Percentiles rank a stretch among this genome's conserved stretches.
Conservation (phyloP, 345 rosid genomes). For the Camelina laxa region DNA sequence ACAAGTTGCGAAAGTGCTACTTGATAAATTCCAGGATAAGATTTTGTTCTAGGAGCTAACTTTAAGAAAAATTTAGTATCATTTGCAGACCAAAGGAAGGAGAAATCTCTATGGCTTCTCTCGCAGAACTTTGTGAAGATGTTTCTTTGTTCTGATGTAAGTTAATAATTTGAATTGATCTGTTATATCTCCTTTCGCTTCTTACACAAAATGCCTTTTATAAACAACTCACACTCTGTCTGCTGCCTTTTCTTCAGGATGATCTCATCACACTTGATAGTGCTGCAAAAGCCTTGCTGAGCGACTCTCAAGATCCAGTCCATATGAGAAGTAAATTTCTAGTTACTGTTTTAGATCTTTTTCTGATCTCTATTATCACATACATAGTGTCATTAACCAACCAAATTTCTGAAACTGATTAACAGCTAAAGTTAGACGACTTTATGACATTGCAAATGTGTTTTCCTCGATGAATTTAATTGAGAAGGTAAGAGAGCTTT, state of each 20-base stretch:
- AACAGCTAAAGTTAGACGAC: constrained; percentile 87
- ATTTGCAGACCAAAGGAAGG: constrained; percentile 62
- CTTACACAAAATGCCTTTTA: not conserved
- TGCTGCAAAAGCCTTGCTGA: constrained; percentile 72
- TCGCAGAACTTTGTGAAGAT: constrained; percentile 84
- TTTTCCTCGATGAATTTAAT: constrained; percentile 74
- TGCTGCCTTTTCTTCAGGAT: constrained; percentile 45
- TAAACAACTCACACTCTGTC: not conserved
- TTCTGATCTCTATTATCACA: constrained; percentile 18
- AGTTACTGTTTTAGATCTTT: not conserved
- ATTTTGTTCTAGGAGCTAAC: constrained; percentile 14
- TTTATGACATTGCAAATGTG: constrained; percentile 88
- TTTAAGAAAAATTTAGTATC: not conserved
- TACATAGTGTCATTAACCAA: constrained; percentile 26
- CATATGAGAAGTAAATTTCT: constrained; percentile 68
- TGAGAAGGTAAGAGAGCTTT: constrained; percentile 58
- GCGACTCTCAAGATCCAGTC: constrained; percentile 58
- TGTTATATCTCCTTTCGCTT: constrained; percentile 13
- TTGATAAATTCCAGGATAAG: not conserved
- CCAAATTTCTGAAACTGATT: constrained; percentile 16
- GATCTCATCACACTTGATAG: constrained; percentile 73
- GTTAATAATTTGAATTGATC: constrained; percentile 26
- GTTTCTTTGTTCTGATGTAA: constrained; percentile 78
- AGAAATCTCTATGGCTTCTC: constrained; percentile 76
- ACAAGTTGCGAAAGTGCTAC: not conserved